Evolutionary conservation across 176 grass and related monocot genomes (phyloP), one percentile per base, ranked within the genome.

Genomic region (Carex littledalei): DNA sequence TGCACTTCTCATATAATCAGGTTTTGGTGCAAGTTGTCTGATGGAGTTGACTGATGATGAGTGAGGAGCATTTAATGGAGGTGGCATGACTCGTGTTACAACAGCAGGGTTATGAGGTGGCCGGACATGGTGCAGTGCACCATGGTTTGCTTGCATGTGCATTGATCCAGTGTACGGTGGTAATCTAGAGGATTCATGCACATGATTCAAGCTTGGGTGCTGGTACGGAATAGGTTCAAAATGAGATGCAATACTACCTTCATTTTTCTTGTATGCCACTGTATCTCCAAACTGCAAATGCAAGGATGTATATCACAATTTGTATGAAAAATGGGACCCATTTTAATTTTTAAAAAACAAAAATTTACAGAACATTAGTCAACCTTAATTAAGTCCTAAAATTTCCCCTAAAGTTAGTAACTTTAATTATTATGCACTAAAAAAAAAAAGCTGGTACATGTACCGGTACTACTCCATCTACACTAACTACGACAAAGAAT

Each of bases 201-300:
- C 60, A 54, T 83, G 81, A 67, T 83, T 82, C 3, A 15, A 57
- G 74, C 52, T 78, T 6, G 5, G 74, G 1, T 63, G 58, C 13
- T 67, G 81, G 20, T 91, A 84, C 0, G 90, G 85, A 56, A 82
- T 24, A 81, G 84, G 49, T 24, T 88, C 88, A 63, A 79, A 88
- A 22, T 87, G 93, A 89, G 58, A 62, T 81, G 47, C 80, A 78
- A 78, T 87, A 86, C 85, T 89, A 63, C 67, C 82, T 71, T 67
- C 73, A 85, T 92, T 82, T 78, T 86, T 93, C 81, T 88, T 89
- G 72, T 71, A 79, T 78, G 63, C 84, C 57, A 61, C 53, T 52
- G 70, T 70, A 66, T 94, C 87, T 81, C 65, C 85, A 85, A 84
- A 85, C 97, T 99, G 88, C 67, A 88, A 67, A 47, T 73, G 24